These are phyloP conservation scores for Fusarium lateritium DNA, from an alignment of 2,329 filamentous ascomycete species.

Conservation along the genomic window DNA sequence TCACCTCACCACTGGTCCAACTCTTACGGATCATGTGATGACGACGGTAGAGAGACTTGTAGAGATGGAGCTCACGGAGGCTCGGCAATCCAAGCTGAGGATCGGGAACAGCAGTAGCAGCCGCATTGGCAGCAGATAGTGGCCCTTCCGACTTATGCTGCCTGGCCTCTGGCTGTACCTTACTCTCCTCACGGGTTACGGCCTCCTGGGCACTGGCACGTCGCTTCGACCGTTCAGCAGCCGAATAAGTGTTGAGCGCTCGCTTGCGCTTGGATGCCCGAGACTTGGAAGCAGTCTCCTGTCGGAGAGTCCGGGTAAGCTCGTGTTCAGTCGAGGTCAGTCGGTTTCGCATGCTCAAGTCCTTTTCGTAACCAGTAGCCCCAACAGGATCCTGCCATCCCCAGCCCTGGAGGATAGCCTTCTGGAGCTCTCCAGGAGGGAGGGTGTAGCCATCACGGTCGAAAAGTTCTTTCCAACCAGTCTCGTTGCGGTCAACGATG, in stretches of 20 bases:
- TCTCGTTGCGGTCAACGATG: constrained; percentile 92
- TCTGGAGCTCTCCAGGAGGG: constrained; percentile 84
- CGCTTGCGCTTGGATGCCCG: constrained; percentile 72
- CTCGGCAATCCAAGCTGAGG: constrained; percentile 84
- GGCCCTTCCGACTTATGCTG: constrained; percentile 82
- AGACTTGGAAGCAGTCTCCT: constrained; percentile 60
- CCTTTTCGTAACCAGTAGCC: constrained; percentile 81
- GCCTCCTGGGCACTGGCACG: constrained; percentile 65
- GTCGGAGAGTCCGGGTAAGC: constrained; percentile 59
- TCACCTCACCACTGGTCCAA: constrained; percentile 90
- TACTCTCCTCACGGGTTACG: constrained; percentile 59
- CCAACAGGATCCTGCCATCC: constrained; percentile 94
- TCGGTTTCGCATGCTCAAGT: constrained; percentile 75
- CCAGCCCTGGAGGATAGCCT: constrained; percentile 93
- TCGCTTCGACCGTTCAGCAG: constrained; percentile 68
- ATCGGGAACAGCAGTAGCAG: constrained; percentile 85
- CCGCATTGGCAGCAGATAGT: constrained; percentile 87
- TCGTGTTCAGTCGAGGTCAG: constrained; percentile 69
- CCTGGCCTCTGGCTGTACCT: constrained; percentile 57
- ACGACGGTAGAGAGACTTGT: constrained; percentile 95
- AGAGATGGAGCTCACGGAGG: constrained; percentile 88
- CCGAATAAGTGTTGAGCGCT: constrained; percentile 60
- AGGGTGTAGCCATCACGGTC: constrained; percentile 86
- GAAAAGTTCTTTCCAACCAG: constrained; percentile 93
- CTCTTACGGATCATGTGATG: constrained; percentile 91